Base-by-base conservation (phyloP, 805 yeast species). In the Sporopachydermia lactativora region DNA sequence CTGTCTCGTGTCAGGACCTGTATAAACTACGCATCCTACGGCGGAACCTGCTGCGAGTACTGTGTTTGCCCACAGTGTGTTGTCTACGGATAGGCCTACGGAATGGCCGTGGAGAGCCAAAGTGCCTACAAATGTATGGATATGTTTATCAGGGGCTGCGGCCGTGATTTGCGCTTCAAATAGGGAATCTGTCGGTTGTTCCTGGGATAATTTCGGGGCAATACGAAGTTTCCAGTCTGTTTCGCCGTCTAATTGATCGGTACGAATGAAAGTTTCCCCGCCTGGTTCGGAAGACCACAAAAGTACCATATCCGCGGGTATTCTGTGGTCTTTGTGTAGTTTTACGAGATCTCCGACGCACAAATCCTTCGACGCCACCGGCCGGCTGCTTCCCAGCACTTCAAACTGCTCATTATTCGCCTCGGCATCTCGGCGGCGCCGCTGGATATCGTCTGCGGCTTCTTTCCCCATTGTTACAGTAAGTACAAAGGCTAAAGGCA, bases 191-290 rank as follows among this genome's bases (percentile, higher is more conserved):
- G 70, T 60, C 8, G 72, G 58, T 36, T 73, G 49, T 28, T 58
- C 58, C 54, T 89, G 97, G 1, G 96, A 83, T 18, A 76, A 52
- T 8, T 77, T 69, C 38, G 78, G 70, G 0, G 96, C 92, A 34
- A 83, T 62, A 51, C 98, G 67, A 42, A 92, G 65, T 57, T 92
- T 92, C 99, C 99, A 92, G 61, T 92, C 99, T 4, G 99, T 92
- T 59, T 92, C 99, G 54, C 99, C 99, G 59, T 92, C 99, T 39
- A 92, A 66, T 61, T 92, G 99, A 63, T 92, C 99, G 1, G 99
- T 92, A 52, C 94, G 82, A 47, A 92, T 83, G 52, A 94, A 92
- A 2, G 88, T 71, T 54, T 92, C 99, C 4, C 96, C 96, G 3
- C 71, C 67, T 2, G 67, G 54, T 54, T 84, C 96, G 42, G 85